Conservation (phyloP, 345 rosid species). For the Clarkia xantiana region DNA sequence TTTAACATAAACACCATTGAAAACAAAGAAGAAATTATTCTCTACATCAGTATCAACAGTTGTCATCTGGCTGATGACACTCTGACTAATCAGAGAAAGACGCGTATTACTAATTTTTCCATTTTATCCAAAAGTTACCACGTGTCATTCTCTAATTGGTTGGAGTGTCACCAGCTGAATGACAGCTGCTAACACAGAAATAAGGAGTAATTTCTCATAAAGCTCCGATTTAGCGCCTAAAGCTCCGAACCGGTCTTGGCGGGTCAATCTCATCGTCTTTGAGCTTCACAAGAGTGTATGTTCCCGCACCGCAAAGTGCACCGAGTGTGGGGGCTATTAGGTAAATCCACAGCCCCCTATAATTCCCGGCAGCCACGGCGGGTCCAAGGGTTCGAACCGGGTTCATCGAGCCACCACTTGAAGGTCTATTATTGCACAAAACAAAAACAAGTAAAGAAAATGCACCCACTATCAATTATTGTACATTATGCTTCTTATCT, state of each 20-base stretch:
- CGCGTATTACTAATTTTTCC: too few species aligned
- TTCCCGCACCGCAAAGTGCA: conserved; percentile 60
- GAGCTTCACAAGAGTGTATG: conserved; percentile 73
- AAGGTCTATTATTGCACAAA: conserved; percentile 35
- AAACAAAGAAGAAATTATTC: too few species aligned
- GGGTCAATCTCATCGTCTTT: conserved; percentile 41
- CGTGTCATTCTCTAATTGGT: too few species aligned
- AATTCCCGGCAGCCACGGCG: conserved; percentile 88
- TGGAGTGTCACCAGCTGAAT: too few species aligned
- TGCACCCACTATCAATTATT: conserved; percentile 1
- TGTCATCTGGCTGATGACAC: too few species aligned
- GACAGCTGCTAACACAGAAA: too few species aligned
- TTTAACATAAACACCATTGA: too few species aligned
- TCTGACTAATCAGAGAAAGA: too few species aligned
- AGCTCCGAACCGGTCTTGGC: conserved; percentile 64
- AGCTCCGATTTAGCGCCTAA: conserved; percentile 81
- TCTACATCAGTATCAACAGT: too few species aligned
- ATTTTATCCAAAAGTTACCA: too few species aligned
- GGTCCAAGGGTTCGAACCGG: conserved; percentile 85
- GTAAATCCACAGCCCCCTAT: conserved; percentile 59
- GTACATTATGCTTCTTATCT: background rate
- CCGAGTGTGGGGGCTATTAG: conserved; percentile 85
- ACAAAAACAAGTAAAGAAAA: background rate
- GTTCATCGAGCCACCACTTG: conserved; percentile 80
- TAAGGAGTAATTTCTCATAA: too few species aligned